Evolutionary conservation across 768 basidiomycete genomes (phyloP).

Genomic region (Naganishia vishniacii): DNA sequence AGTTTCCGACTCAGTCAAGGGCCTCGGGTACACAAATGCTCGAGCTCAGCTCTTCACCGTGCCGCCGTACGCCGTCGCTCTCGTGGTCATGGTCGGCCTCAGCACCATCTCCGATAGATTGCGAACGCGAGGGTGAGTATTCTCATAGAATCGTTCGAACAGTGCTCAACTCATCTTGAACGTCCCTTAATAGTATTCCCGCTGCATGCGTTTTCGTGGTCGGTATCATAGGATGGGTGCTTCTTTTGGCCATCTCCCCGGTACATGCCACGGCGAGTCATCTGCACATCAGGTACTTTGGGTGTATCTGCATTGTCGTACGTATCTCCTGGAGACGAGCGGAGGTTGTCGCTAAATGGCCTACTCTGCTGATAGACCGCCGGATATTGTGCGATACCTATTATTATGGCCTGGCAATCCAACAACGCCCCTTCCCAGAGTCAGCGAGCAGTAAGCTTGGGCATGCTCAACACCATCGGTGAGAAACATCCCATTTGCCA

Average conservation of each 20-base stretch:
- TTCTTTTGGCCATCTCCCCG: slow-evolving; percentile 41
- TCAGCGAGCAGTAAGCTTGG: slow-evolving; percentile 48
- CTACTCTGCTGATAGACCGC: slow-evolving; percentile 23
- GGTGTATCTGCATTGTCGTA: slow-evolving; percentile 47
- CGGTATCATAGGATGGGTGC: slow-evolving; percentile 48
- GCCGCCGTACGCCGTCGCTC: slow-evolving; percentile 49
- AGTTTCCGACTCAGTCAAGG: slow-evolving; percentile 37
- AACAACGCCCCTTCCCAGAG: slow-evolving; percentile 35
- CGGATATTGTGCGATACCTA: slow-evolving; percentile 29
- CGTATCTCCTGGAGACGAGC: slow-evolving; percentile 11
- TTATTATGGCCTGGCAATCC: slow-evolving; percentile 45
- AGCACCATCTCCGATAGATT: slow-evolving; percentile 40
- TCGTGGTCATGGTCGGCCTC: slow-evolving; percentile 47
- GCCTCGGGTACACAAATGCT: slow-evolving; percentile 41
- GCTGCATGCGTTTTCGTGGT: slow-evolving; percentile 44
- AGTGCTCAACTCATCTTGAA: neutral
- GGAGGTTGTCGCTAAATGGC: neutral
- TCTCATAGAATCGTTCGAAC: neutral
- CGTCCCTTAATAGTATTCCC: slow-evolving; percentile 25
- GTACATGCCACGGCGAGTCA: slow-evolving; percentile 32
- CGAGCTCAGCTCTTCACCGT: slow-evolving; percentile 46
- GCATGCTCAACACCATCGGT: slow-evolving; percentile 49
- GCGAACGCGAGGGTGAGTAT: slow-evolving; percentile 36
- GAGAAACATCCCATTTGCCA: neutral
- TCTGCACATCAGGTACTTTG: slow-evolving; percentile 50